Base-by-base conservation (phyloP, 1,139 yeast genomes). In the Pichia sp. region DNA sequence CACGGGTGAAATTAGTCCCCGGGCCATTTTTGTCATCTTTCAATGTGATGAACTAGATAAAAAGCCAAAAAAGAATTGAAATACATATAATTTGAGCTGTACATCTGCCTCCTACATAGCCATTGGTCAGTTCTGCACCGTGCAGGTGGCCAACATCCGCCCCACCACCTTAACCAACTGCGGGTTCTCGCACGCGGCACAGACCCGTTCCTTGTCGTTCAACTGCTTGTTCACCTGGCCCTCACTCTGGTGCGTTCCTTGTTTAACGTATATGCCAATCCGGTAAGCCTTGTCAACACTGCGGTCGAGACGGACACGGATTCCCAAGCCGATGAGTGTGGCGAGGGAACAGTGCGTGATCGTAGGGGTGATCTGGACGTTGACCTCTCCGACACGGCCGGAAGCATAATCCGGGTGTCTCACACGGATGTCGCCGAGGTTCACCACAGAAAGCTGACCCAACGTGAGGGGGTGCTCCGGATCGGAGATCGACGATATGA, bases 181-280 rank as follows among this genome's bases (percentile, higher is more conserved):
- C 57, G 89, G 96, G 64, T 95, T 95, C 66, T 95, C 99, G 71
- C 98, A 92, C 0, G 99, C 99, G 16, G 99, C 99, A 31, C 97
- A 96, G 0, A 93, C 98, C 60, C 99, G 77, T 70, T 95, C 99
- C 72, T 95, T 95, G 68, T 95, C 99, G 67, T 93, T 93, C 59
- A 95, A 79, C 71, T 95, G 99, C 67, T 93, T 92, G 70, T 95
- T 95, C 34, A 95, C 99, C 66, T 93, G 99, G 61, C 81, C 82
- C 67, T 95, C 99, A 64, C 96, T 88, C 69, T 93, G 98, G 69
- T 95, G 99, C 1, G 96, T 82, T 0, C 98, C 98, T 63, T 89
- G 89, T 64, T 92, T 89, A 51, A 95, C 81, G 52, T 87, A 74
- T 45, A 95, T 87, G 16, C 83, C 80, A 56, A 90, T 83, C 61